Base-by-base conservation (phyloP, 2,329 filamentous ascomycete species). In the Xylariaceae sp. region DNA sequence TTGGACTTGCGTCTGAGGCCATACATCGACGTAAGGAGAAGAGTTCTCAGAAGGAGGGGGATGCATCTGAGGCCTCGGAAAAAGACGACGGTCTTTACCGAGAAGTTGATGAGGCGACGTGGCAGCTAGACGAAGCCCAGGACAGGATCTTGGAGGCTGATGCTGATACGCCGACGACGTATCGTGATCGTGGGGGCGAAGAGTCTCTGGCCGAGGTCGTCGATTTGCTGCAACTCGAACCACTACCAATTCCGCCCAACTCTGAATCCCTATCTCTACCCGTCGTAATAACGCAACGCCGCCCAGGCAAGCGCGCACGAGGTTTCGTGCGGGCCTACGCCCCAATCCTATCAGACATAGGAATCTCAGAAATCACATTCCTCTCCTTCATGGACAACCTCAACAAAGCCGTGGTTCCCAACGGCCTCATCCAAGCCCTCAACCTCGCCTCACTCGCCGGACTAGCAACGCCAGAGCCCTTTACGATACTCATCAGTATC, bases 301-400 rank as follows among this genome's bases (percentile, higher is more conserved):
- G 74, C 3, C 72, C 73, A 0, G 61, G 65, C 2, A 63, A 65
- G 27, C 70, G 69, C 42, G 52, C 55, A 1, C 63, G 72, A 17
- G 74, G 73, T 0, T 75, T 75, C 53, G 62, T 75, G 5, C 66
- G 68, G 9, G 73, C 71, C 1, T 76, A 75, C 52, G 65, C 72
- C 0, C 73, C 73, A 0, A 61, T 69, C 1, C 64, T 76, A 1
- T 58, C 60, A 9, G 55, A 67, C 12, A 57, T 59, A 12, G 71
- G 68, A 38, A 71, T 76, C 55, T 65, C 70, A 43, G 64, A 75
- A 58, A 55, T 64, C 7, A 66, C 66, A 3, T 76, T 73, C 54
- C 54, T 75, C 11, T 57, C 59, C 10, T 76, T 76, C 51, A 51
- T 76, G 12, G 63, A 72, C 19, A 66, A 63, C 32, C 67, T 74